Conservation (phyloP, 2,329 filamentous ascomycete genomes). For the Penicillium digitatum region DNA sequence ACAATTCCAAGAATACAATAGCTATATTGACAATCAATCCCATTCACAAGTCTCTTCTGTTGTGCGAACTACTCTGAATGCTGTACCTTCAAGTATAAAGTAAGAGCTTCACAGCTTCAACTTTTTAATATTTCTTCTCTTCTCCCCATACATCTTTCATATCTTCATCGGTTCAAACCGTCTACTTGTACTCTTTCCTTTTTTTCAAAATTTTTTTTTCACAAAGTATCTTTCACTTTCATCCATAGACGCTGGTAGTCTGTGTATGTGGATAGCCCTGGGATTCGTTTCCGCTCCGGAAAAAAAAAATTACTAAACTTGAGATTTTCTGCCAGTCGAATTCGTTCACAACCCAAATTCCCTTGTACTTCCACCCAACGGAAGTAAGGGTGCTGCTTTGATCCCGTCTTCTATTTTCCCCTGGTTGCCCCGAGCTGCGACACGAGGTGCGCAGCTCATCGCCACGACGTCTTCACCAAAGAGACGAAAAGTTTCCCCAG, state of each 20-base stretch:
- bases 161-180: not conserved
- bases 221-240: not conserved
- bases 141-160: conserved; percentile 1
- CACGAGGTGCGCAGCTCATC: conserved; percentile 44
- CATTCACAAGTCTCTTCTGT: not conserved
- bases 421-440: conserved; percentile 41
- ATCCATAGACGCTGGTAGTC: not conserved
- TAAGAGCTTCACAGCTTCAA: not conserved
- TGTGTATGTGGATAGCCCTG: conserved; percentile 9
- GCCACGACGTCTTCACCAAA: conserved; percentile 51
- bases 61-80: conserved; percentile 2
- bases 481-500: conserved; percentile 46
- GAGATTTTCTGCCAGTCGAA: conserved; percentile 22
- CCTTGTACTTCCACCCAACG: conserved; percentile 5
- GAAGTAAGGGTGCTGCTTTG: conserved; percentile 5
- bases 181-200: not conserved
- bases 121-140: not conserved
- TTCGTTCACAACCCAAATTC: conserved; percentile 6
- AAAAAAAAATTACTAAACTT: conserved; percentile 19
- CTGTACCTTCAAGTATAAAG: not conserved
- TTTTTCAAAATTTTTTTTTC: not conserved
- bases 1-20: not conserved
- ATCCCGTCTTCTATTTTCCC: conserved; percentile 2
- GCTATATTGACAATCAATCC: not conserved
- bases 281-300: conserved; percentile 15